Conservation (phyloP, 1,284 basidiomycete species). For the Pterula multifida region DNA sequence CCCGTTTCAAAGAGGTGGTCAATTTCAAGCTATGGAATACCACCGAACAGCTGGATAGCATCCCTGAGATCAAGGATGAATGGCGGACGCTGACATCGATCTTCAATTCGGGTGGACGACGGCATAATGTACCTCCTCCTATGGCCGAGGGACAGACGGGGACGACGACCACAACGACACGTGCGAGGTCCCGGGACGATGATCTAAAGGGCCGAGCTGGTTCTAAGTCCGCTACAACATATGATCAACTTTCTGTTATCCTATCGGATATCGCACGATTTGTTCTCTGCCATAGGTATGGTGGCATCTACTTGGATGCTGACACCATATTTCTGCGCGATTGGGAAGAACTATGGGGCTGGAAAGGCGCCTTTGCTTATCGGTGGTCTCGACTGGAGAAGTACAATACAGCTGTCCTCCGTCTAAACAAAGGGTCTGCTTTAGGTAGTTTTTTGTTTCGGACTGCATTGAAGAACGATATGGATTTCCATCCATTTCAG, state of each 20-base stretch:
- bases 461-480: constrained; percentile 72
- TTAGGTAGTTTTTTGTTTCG: constrained; percentile 75
- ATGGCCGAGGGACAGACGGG: constrained; percentile 14
- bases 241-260: constrained; percentile 73
- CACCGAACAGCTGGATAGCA: constrained; percentile 75
- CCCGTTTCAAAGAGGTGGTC: constrained; percentile 68
- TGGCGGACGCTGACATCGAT: constrained; percentile 42
- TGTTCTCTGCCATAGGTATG: constrained; percentile 75
- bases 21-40: constrained; percentile 88
- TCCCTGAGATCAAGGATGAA: constrained; percentile 65
- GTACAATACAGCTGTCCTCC: constrained; percentile 82
- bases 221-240: constrained; percentile 63
- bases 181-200: constrained; percentile 30
- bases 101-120: constrained; percentile 1
- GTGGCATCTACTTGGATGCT: constrained; percentile 80
- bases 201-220: constrained; percentile 63
- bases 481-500: constrained; percentile 85
- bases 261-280: constrained; percentile 84
- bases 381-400: constrained; percentile 72
- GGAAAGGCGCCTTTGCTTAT: constrained; percentile 81
- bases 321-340: constrained; percentile 83
- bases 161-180: constrained; percentile 10
- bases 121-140: neutral
- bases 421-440: constrained; percentile 73
- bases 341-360: constrained; percentile 87